Base-by-base conservation (phyloP, 1,284 basidiomycete genomes). In the Leccinum ponderosum region DNA sequence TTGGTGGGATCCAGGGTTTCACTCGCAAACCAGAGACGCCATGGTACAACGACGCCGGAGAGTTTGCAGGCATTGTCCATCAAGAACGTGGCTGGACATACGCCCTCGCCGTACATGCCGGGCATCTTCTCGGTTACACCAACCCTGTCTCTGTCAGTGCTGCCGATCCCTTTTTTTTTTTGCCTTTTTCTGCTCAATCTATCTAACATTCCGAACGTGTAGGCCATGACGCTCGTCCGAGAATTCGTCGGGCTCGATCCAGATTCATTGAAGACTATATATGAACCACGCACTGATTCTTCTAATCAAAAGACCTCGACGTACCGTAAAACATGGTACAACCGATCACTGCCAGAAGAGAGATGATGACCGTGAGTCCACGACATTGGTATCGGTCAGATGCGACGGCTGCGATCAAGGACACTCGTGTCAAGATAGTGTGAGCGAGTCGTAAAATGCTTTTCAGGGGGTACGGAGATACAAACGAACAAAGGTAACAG, bases 81-180 rank as follows among this genome's bases (percentile, higher is more conserved):
- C 89, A 90, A 70, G 89, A 91, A 70, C 81, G 88, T 50, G 82
- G 82, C 53, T 87, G 86, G 81, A 85, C 84, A 11, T 91, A 88
- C 68, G 81, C 78, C 2, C 77, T 91, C 20, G 81, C 86, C 66
- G 73, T 78, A 55, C 75, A 77, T 57, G 80, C 87, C 3, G 86
- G 87, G 1, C 87, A 90, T 68, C 75, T 87, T 14, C 77, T 90
- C 7, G 78, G 85, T 1, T 66, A 75, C 17, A 75, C 74, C 54
- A 76, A 78, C 29, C 88, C 89, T 3, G 69, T 69, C 59, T 78
- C 81, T 25, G 88, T 88, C 70, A 56, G 85, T 68, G 8, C 51
- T 35, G 9, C n/a, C n/a, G 11, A 55, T 42, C 5, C 22, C 39
- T 39, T 27, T 29, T 12, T 6, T 22, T 17, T 22, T 22, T 15